Percentiles rank a stretch among this genome's conserved stretches.
These are phyloP conservation scores for Melocanna baccifera DNA, from an alignment of 176 grass and related monocot genomes.

Conservation along the genomic window DNA sequence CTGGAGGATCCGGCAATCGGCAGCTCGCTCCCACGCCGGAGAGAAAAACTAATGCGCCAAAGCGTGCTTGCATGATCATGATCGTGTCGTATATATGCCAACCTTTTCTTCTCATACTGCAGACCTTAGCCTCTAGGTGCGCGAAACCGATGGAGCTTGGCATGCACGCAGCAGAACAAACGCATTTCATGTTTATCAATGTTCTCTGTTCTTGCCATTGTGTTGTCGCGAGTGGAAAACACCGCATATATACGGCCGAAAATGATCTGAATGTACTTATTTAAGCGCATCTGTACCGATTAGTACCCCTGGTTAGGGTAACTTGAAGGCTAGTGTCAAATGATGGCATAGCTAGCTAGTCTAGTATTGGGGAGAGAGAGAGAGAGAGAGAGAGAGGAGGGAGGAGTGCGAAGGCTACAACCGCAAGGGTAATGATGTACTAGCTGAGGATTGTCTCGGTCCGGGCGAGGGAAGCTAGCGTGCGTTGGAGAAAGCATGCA, in stretches of 20 bases:
- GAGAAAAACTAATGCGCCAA: neutral
- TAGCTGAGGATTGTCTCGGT: neutral
- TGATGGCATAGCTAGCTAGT: conserved; percentile 35
- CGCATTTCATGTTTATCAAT: too few relatives aligned
- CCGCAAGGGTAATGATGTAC: conserved; percentile 42
- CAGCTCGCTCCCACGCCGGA: conserved; percentile 30
- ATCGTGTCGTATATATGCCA: neutral
- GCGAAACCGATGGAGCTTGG: neutral
- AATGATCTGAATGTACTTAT: neutral
- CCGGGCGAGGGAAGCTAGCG: conserved; percentile 18
- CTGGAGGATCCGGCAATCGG: conserved; percentile 34
- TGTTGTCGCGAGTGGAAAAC: neutral
- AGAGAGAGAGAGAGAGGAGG: neutral
- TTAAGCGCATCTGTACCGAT: neutral
- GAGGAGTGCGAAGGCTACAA: neutral
- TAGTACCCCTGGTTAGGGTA: conserved; percentile 39
- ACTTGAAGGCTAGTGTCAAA: conserved; percentile 51
- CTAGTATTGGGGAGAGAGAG: neutral
- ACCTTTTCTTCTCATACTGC: neutral
- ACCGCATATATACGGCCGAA: neutral
- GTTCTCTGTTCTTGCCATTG: neutral
- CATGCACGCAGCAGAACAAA: neutral
- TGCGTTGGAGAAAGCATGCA: conserved; percentile 50
- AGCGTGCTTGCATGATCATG: neutral
- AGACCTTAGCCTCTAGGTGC: neutral